phyloP scores from a whole-genome alignment of 1,139 yeast species.

The Yamadazyma conglobata region DNA sequence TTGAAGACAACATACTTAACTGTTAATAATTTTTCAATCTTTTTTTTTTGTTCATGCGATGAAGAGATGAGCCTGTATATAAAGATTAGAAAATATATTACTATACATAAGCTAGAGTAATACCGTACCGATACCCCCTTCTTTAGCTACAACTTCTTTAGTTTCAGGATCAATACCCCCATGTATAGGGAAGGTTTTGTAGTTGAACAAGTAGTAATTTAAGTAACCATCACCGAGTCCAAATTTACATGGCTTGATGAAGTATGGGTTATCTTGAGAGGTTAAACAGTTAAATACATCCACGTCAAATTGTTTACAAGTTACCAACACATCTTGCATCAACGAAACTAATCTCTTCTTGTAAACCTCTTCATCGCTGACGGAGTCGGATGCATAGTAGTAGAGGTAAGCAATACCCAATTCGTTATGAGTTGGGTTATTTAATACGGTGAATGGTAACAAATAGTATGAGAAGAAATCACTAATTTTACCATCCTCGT shows the following conservation, averaged over 20 bases:
- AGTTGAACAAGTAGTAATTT: slow-evolving; percentile 89
- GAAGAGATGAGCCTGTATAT: slow-evolving; percentile 4
- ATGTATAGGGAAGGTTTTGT: slow-evolving; percentile 71
- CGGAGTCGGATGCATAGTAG: slow-evolving; percentile 78
- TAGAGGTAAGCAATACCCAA: slow-evolving; percentile 85
- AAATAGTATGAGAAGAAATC: slow-evolving; percentile 90
- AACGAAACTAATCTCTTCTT: slow-evolving; percentile 58
- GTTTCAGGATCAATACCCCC: slow-evolving; percentile 68
- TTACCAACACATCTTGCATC: slow-evolving; percentile 71
- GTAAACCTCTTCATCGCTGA: slow-evolving; percentile 35
- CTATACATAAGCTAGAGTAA: slow-evolving; percentile 61
- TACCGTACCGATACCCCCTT: slow-evolving; percentile 88
- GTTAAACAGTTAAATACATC: slow-evolving; percentile 95
- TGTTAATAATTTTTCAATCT: slow-evolving; percentile 3
- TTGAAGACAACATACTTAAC: slow-evolving; percentile 74
- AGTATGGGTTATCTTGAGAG: slow-evolving; percentile 81
- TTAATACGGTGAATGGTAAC: slow-evolving; percentile 80
- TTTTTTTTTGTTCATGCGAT: slow-evolving; percentile 7
- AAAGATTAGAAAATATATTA: slow-evolving; percentile 1
- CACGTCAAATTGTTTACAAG: slow-evolving; percentile 63
- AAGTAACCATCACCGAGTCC: slow-evolving; percentile 93
- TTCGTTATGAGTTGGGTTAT: slow-evolving; percentile 61
- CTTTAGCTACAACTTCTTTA: slow-evolving; percentile 48
- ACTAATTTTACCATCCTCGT: slow-evolving; percentile 63
- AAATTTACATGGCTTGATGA: slow-evolving; percentile 78